phyloP scores from a whole-genome alignment of 2,329 filamentous ascomycete genomes.

The Pseudocercospora eumusae region DNA sequence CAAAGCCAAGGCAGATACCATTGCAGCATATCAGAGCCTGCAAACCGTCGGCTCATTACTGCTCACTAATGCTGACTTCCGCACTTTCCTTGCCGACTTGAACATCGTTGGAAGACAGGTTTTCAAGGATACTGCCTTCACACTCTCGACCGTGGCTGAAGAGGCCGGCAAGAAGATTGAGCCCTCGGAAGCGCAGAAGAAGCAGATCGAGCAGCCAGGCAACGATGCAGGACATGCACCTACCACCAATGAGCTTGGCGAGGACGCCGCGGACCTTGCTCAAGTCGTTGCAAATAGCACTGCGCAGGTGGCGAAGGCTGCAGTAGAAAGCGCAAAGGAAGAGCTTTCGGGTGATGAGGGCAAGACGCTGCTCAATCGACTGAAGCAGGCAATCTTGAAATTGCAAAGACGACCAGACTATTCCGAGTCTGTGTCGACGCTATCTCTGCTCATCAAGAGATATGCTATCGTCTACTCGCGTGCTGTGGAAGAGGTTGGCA shows the following conservation, averaged over 20 bases:
- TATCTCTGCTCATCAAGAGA: constrained; percentile 72
- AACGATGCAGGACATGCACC: constrained; percentile 55
- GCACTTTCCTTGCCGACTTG: constrained; percentile 79
- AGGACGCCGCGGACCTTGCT: constrained; percentile 48
- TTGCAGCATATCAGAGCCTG: constrained; percentile 76
- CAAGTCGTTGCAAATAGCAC: constrained; percentile 50
- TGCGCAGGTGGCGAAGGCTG: constrained; percentile 55
- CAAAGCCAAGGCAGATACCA: constrained; percentile 69
- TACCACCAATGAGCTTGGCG: constrained; percentile 62
- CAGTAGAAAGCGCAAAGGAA: constrained; percentile 69
- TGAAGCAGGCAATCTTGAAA: constrained; percentile 74
- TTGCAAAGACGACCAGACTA: constrained; percentile 79
- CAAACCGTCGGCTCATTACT: constrained; percentile 82
- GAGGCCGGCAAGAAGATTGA: constrained; percentile 72
- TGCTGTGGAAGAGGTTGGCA: constrained; percentile 66
- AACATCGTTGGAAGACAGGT: constrained; percentile 78
- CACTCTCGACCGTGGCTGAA: constrained; percentile 72
- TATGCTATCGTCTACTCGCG: constrained; percentile 78
- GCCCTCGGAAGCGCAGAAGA: constrained; percentile 63
- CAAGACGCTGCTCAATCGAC: constrained; percentile 69
- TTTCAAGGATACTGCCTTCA: constrained; percentile 81
- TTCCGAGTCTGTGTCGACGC: constrained; percentile 76
- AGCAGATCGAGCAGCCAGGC: constrained; percentile 55
- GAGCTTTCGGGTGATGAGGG: constrained; percentile 73
- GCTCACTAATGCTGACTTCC: constrained; percentile 86